These are phyloP conservation scores for Senecio squalidus DNA, from an alignment of 140 eudicot species.

Conservation along the genomic window DNA sequence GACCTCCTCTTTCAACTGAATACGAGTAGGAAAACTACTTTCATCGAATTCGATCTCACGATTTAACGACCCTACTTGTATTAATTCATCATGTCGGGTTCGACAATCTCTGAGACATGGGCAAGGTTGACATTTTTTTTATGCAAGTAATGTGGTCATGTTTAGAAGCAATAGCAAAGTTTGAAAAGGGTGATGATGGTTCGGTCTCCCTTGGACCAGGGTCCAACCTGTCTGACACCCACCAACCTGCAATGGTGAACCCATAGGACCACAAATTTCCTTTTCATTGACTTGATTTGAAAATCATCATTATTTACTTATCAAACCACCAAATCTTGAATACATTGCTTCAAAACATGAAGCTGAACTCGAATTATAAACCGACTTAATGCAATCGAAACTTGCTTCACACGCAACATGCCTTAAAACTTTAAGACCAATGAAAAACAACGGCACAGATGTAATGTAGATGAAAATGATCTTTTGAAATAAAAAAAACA, in stretches of 20 bases:
- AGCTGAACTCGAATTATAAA: no score
- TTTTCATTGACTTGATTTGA: no score
- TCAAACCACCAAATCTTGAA: no score
- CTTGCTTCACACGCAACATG: no score
- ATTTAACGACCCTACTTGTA: neutral
- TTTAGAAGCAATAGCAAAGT: constrained; percentile 9
- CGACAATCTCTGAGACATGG: neutral
- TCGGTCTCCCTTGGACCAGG: constrained; percentile 40
- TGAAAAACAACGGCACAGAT: no score
- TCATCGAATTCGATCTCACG: neutral
- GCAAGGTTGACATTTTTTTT: constrained; percentile 1
- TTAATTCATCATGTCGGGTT: neutral
- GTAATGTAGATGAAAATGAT: no score
- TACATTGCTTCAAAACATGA: no score
- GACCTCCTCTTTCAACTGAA: neutral
- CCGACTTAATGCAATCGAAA: no score
- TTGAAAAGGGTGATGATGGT: constrained; percentile 23
- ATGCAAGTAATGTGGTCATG: neutral
- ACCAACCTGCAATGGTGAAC: constrained; percentile 37
- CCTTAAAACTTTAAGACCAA: no score
- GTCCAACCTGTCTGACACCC: constrained; percentile 49
- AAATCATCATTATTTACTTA: no score
- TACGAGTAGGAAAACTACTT: neutral
- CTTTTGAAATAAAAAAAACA: no score
- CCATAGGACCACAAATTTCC: constrained; percentile 7